Evolutionary conservation across 345 rosid species (phyloP).

Genomic region (Syzygium grande): DNA sequence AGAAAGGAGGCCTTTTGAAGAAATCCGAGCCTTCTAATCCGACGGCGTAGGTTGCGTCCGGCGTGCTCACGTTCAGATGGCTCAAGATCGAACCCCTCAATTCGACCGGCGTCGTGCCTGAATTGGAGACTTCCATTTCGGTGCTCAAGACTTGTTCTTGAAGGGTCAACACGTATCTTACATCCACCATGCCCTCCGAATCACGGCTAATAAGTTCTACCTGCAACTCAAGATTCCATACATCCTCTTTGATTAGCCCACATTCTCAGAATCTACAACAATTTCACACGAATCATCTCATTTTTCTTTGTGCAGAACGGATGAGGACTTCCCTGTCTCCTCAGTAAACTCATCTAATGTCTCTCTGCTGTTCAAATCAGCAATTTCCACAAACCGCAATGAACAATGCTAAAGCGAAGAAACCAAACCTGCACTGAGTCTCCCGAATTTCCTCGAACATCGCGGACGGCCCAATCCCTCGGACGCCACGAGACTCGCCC

Average conservation of each 20-base stretch:
- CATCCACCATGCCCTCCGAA: slow-evolving; percentile 33
- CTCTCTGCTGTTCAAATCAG: background rate
- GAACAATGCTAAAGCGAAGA: background rate
- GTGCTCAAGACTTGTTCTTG: slow-evolving; percentile 45
- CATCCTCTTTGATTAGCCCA: background rate
- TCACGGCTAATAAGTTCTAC: slow-evolving; percentile 52
- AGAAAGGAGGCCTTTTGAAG: slow-evolving; percentile 25
- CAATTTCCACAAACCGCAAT: background rate
- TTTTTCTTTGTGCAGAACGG: background rate
- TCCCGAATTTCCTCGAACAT: slow-evolving; percentile 46
- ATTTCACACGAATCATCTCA: background rate
- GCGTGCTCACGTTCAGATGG: slow-evolving; percentile 79
- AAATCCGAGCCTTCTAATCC: slow-evolving; percentile 69
- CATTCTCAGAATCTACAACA: background rate
- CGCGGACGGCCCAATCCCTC: slow-evolving; percentile 38
- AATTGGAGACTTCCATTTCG: slow-evolving; percentile 44
- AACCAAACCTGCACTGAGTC: slow-evolving; percentile 41
- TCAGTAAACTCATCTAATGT: background rate
- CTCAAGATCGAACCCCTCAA: slow-evolving; percentile 46
- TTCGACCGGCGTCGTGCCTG: slow-evolving; percentile 21
- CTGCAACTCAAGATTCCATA: slow-evolving; percentile 18
- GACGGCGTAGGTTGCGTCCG: slow-evolving; percentile 70
- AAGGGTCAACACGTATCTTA: slow-evolving; percentile 45
- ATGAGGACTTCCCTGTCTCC: background rate
- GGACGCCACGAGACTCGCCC: slow-evolving; percentile 32